phyloP scores from a whole-genome alignment of 2,329 filamentous ascomycete species.

The Fusarium armeniacum region DNA sequence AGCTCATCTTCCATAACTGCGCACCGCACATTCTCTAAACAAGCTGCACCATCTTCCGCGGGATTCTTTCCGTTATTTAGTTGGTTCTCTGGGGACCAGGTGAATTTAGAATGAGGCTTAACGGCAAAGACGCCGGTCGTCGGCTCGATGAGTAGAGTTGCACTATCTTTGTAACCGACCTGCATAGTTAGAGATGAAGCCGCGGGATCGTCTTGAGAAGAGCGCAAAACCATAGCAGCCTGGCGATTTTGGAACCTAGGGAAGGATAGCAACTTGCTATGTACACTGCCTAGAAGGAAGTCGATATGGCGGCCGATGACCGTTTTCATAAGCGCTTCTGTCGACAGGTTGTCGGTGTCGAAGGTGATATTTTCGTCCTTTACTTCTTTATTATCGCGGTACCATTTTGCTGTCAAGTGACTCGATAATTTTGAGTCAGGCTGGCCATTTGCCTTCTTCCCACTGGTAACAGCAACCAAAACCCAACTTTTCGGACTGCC shows the following conservation, averaged over 20 bases:
- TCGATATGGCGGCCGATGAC: conserved; percentile 82
- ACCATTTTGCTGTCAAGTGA: conserved; percentile 79
- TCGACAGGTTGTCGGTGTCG: conserved; percentile 76
- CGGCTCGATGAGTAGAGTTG: conserved; percentile 78
- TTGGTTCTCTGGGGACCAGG: conserved; percentile 71
- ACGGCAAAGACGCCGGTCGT: conserved; percentile 83
- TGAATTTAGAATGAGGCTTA: conserved; percentile 71
- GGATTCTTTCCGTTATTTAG: conserved; percentile 73
- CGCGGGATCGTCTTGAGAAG: conserved; percentile 73
- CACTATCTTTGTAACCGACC: conserved; percentile 72
- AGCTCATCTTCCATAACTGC: conserved; percentile 73
- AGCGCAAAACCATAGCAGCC: conserved; percentile 69
- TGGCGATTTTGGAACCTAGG: conserved; percentile 73
- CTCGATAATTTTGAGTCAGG: conserved; percentile 64
- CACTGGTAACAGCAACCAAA: conserved; percentile 84
- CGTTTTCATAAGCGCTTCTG: conserved; percentile 79
- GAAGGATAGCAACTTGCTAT: conserved; percentile 70
- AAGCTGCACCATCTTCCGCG: conserved; percentile 67
- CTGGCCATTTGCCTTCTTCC: conserved; percentile 61
- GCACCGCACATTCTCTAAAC: conserved; percentile 74
- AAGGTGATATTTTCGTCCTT: conserved; percentile 76
- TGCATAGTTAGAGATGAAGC: conserved; percentile 78
- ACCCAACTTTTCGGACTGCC: conserved; percentile 87
- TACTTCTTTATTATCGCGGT: conserved; percentile 83
- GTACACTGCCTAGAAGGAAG: conserved; percentile 77